Base-by-base conservation (phyloP, 2,329 filamentous ascomycete genomes). In the Penicillium hordei region DNA sequence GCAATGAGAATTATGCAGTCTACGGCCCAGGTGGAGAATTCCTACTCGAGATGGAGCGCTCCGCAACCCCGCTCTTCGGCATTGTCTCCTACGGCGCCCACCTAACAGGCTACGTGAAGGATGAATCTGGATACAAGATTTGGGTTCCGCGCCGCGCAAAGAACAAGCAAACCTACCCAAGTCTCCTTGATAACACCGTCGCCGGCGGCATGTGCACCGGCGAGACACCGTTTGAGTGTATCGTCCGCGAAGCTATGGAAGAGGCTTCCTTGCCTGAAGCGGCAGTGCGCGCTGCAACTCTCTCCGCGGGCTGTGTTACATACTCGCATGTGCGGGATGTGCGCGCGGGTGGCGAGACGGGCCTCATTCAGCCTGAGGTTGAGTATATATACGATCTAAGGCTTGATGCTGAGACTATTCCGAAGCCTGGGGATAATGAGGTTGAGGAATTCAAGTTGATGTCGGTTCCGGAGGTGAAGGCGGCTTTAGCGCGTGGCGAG, bases 101-200 rank as follows among this genome's bases (percentile, higher is more conserved):
- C 73, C 85, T 95, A 83, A 90, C 86, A 29, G 90, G 85, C 5
- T 96, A 89, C 68, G 82, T 89, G 25, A 73, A 78, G 23, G 78
- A 81, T 39, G 73, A 72, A 31, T 68, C 76, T 52, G 88, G 87
- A 19, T 76, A 96, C 44, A 88, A 86, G 68, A 81, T 99, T 40
- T 97, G 94, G 93, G 85, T 96, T 1, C 90, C 94, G 4, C 83
- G 87, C 45, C 83, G 94, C 10, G 85, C 92, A 13, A 81, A 80
- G 50, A 84, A 80, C 58, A 99, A 97, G 79, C 86, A 90, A 64
- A 97, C 92, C 0, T 99, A 93, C 70, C 88, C 89, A 0, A 84
- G 89, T n/a, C 93, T 97, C 81, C 81, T 99, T 64, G 94, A 99
- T 75, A 99, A 97, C 74, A 92, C 92, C 1, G 94, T 96, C 7